phyloP scores from a whole-genome alignment of 768 basidiomycete genomes.

The Rubroboletus pulcherrimus region DNA sequence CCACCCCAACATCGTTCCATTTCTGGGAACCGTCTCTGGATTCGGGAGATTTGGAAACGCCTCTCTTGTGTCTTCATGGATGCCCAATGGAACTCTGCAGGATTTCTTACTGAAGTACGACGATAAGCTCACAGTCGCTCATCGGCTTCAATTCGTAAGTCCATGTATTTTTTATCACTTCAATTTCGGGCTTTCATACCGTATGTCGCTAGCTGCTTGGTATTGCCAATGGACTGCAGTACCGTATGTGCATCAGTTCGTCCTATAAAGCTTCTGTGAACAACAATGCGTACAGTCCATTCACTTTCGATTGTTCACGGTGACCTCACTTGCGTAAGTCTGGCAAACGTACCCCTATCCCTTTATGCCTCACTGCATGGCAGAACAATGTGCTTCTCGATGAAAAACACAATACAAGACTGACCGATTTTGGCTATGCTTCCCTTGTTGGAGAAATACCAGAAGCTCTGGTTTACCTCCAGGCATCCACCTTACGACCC shows the following conservation, averaged over 20 bases:
- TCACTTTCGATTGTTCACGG: constrained; percentile 4
- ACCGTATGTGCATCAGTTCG: background rate
- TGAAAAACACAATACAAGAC: background rate
- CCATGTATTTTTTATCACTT: background rate
- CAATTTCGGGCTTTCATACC: background rate
- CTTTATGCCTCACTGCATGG: background rate
- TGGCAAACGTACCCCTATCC: background rate
- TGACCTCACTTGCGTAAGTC: constrained; percentile 7
- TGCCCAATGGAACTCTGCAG: constrained; percentile 9
- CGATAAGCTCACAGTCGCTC: background rate
- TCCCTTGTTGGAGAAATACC: constrained; percentile 6
- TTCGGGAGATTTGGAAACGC: constrained; percentile 6
- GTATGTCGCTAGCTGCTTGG: background rate
- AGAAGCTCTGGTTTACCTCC: constrained; percentile 2
- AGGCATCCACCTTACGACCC: constrained; percentile 1
- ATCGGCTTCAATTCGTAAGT: constrained; percentile 6
- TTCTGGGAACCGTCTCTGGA: constrained; percentile 4
- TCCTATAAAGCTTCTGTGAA: background rate
- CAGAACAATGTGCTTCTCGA: constrained; percentile 10
- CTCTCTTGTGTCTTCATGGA: constrained; percentile 10
- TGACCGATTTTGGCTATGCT: constrained; percentile 9
- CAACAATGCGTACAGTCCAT: background rate
- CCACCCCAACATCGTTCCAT: constrained; percentile 13
- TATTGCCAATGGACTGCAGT: background rate
- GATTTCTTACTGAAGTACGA: constrained; percentile 1